Evolutionary conservation across 2,329 filamentous ascomycete genomes (phyloP), one percentile per base, ranked within the genome.

Genomic region (Lasiodiplodia gonubiensis): DNA sequence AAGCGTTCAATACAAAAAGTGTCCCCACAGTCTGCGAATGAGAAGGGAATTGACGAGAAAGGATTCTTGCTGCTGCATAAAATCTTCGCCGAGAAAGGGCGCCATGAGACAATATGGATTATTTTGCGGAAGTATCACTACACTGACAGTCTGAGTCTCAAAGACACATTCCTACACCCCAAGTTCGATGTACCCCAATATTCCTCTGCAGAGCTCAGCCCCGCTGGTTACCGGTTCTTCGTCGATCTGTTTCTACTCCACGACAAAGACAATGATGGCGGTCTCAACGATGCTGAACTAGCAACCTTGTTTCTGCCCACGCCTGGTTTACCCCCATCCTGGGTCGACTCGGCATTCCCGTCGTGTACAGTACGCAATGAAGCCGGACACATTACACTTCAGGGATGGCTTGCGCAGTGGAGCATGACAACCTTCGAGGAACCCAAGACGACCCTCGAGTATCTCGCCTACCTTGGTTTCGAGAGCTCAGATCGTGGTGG

Each of bases 351-450:
- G 1, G 92, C 89, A 0, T 99, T 99, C 74, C 95, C 95, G 1
- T 93, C 92, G 0, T 97, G 93, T 27, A 97, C 95, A 0, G 94
- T 98, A 21, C 90, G 93, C 51, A 98, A 97, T 75, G 95, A 99
- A 79, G 93, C 92, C 10, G 95, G 95, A 0, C 89, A 98, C 77
- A 94, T 99, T 69, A 99, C 95, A 1, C 84, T 99, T 4, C 95
- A 99, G 78, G 95, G 95, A 2, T 99, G 95, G 95, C 87, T 99
- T 46, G 95, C 95, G 4, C 95, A 99, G 74, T 99, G 95, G 95
- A 97, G 94, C 77, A 99, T 99, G 95, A 99, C 95, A 0, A 99
- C 95, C 0, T 99, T 98, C 74, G 89, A 96, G 69, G 94, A 96
- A 67, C 94, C 95, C 14, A 96, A 95, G 76, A 97, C 93, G 0